Conservation (phyloP, 805 yeast species). For the Barnettozyma wickerhamii region DNA sequence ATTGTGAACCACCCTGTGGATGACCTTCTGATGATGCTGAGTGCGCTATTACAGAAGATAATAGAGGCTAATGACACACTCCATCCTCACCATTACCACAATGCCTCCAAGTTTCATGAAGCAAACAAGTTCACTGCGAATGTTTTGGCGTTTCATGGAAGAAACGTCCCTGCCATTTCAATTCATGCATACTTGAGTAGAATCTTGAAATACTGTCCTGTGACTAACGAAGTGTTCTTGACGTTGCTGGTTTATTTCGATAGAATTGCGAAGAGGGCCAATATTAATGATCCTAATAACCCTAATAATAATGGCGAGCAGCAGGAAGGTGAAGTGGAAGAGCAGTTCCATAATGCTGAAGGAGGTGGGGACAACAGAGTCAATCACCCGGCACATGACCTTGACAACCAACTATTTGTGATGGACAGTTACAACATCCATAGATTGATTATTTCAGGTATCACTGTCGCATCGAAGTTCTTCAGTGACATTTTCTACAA, state of each 20-base stretch:
- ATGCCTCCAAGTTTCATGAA: conserved; percentile 26
- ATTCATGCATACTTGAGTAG: conserved; percentile 85
- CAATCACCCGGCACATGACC: conserved; percentile 5
- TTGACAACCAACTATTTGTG: conserved; percentile 66
- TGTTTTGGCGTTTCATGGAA: conserved; percentile 89
- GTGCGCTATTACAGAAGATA: conserved; percentile 79
- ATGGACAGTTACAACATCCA: conserved; percentile 97
- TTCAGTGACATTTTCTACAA: conserved; percentile 93
- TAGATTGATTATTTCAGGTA: conserved; percentile 87
- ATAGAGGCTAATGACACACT: conserved; percentile 85
- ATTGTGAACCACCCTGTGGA: conserved; percentile 81
- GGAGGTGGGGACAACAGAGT: not conserved
- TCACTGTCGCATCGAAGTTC: conserved; percentile 93
- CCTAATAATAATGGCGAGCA: conserved; percentile 16
- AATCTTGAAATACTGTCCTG: conserved; percentile 94
- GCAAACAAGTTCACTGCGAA: conserved; percentile 53
- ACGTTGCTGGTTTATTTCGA: conserved; percentile 91
- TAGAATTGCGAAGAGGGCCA: conserved; percentile 82
- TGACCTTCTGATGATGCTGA: conserved; percentile 77
- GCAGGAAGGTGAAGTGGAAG: conserved; percentile 20
- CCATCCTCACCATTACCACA: conserved; percentile 48
- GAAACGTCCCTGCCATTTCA: conserved; percentile 93
- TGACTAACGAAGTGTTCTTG: conserved; percentile 94
- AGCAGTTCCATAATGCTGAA: conserved; percentile 12
- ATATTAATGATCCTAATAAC: conserved; percentile 48